These are phyloP conservation scores for Laburnicola sp. DNA, from an alignment of 2,329 filamentous ascomycete genomes.

Conservation along the genomic window DNA sequence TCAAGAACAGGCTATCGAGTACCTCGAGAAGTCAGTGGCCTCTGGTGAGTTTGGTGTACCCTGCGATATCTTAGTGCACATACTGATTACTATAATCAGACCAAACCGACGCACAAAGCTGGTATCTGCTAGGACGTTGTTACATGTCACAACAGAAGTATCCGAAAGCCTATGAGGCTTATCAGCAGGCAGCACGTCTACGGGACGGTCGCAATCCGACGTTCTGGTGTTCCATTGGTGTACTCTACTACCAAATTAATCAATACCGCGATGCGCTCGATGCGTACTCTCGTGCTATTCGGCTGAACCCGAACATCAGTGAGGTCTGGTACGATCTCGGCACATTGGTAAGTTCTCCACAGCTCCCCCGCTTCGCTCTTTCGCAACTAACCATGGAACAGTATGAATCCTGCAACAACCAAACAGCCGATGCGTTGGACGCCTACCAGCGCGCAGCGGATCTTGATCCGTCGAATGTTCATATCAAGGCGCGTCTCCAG, in stretches of 20 bases:
- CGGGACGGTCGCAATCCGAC: conserved; percentile 94
- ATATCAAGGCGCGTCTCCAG: conserved; percentile 93
- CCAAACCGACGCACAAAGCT: conserved; percentile 93
- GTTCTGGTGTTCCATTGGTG: conserved; percentile 99
- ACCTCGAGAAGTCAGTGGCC: conserved; percentile 92
- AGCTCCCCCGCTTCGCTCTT: background rate
- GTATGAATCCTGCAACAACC: conserved; percentile 99
- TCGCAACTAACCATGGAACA: conserved; percentile 45
- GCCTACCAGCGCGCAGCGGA: conserved; percentile 94
- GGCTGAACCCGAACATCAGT: conserved; percentile 95
- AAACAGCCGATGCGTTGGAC: conserved; percentile 93
- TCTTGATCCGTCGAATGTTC: conserved; percentile 86
- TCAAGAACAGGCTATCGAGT: conserved; percentile 95
- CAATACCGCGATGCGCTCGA: conserved; percentile 98
- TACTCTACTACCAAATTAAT: conserved; percentile 99
- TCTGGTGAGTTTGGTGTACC: conserved; percentile 65
- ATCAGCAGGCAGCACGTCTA: conserved; percentile 99
- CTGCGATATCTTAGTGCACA: conserved; percentile 14
- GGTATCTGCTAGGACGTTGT: conserved; percentile 95
- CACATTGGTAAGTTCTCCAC: conserved; percentile 72
- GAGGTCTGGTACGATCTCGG: conserved; percentile 99
- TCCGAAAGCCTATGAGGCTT: conserved; percentile 96
- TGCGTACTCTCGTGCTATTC: conserved; percentile 94
- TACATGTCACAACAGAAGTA: conserved; percentile 99
- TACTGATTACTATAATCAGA: conserved; percentile 57